Conservation (phyloP, 2,329 filamentous ascomycete genomes). For the Fusarium dimerum region DNA sequence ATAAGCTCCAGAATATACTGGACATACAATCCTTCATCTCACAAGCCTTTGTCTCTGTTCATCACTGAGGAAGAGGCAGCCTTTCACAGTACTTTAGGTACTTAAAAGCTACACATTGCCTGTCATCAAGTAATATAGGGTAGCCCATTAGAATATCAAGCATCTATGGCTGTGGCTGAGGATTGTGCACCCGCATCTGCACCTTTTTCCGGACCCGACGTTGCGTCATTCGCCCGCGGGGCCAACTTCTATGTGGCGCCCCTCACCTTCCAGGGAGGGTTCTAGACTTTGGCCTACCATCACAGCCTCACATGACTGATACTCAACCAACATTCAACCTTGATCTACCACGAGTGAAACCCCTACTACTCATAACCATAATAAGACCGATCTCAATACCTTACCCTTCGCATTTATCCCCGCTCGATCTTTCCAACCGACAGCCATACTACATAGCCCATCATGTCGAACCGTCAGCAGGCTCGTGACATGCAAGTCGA, state of each 20-base stretch:
- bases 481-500: conserved; percentile 64
- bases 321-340: conserved; percentile 2
- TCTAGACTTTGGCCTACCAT: conserved; percentile 13
- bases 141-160: too few relatives aligned
- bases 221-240: conserved; percentile 25
- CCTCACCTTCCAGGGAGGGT: conserved; percentile 14
- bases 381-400: neutral
- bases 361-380: neutral
- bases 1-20: too few relatives aligned
- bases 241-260: conserved; percentile 16
- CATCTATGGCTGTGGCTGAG: conserved; percentile 10
- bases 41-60: too few relatives aligned
- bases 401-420: neutral
- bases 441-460: conserved; percentile 11
- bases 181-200: conserved; percentile 5
- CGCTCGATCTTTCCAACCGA: neutral
- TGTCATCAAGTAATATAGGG: too few relatives aligned
- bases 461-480: conserved; percentile 60
- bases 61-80: too few relatives aligned
- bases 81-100: too few relatives aligned
- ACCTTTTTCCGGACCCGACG: conserved; percentile 15
- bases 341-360: neutral
- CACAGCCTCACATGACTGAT: conserved; percentile 23
- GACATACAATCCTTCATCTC: too few relatives aligned
- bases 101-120: too few relatives aligned